phyloP scores from a whole-genome alignment of 441 rosid genomes.

The Brassica hybrid region DNA sequence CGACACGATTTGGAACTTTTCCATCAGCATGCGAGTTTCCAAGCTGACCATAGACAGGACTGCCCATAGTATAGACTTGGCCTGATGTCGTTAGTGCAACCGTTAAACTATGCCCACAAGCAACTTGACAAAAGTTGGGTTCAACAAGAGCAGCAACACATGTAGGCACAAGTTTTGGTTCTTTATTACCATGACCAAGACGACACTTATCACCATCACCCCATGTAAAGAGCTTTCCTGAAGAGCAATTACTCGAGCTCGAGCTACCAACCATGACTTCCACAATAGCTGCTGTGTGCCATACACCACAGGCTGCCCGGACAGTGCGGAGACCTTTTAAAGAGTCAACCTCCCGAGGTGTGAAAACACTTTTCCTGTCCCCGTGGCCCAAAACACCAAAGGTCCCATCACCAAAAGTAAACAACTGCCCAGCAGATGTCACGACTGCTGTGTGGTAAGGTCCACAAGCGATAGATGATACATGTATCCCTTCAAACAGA shows the following conservation, averaged over 20 bases:
- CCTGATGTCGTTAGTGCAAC: conserved; percentile 91
- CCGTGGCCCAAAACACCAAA: conserved; percentile 97
- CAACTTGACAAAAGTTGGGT: conserved; percentile 92
- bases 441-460: conserved; percentile 98
- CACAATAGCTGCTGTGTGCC: conserved; percentile 98
- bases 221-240: conserved; percentile 96
- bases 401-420: conserved; percentile 98
- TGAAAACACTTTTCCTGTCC: conserved; percentile 73
- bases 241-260: conserved; percentile 86
- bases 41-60: conserved; percentile 94
- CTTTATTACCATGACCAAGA: conserved; percentile 96
- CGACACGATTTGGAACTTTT: conserved; percentile 79
- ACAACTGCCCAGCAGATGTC: conserved; percentile 91
- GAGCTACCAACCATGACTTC: conserved; percentile 97
- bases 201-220: conserved; percentile 97
- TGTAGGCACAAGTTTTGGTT: conserved; percentile 88
- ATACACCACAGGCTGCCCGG: conserved; percentile 95
- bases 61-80: conserved; percentile 91
- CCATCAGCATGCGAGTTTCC: conserved; percentile 92
- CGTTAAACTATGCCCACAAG: conserved; percentile 92
- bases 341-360: conserved; percentile 92
- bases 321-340: conserved; percentile 93
- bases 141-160: conserved; percentile 98
- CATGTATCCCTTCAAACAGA: conserved; percentile 91
- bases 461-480: conserved; percentile 95